These are phyloP conservation scores for Panellus pusillus DNA, from an alignment of 768 basidiomycete species.

Conservation along the genomic window DNA sequence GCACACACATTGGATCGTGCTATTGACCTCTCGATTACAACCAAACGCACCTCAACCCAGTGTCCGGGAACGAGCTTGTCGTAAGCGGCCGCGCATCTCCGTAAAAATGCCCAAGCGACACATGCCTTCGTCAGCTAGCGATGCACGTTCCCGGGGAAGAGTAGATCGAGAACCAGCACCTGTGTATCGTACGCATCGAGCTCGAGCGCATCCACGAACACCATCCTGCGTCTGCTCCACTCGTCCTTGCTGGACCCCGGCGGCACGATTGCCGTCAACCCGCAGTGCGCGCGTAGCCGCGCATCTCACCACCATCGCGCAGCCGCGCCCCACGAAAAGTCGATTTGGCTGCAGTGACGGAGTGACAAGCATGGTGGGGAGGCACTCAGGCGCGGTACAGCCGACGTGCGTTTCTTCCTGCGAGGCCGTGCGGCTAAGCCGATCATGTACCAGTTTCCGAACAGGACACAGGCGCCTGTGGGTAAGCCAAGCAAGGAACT, in stretches of 20 bases:
- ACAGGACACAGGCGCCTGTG: too few species aligned
- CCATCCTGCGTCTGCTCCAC: conserved; percentile 21
- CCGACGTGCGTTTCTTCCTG: too few species aligned
- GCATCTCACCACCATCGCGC: conserved; percentile 5
- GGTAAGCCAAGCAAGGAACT: too few species aligned
- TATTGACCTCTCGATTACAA: conserved; percentile 19
- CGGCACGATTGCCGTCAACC: background rate
- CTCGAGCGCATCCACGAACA: conserved; percentile 21
- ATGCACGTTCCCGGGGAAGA: conserved; percentile 17
- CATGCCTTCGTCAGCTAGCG: conserved; percentile 18
- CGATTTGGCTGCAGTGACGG: too few species aligned
- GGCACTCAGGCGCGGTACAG: too few species aligned
- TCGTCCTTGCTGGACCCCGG: background rate
- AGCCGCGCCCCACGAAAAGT: too few species aligned
- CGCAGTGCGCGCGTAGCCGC: conserved; percentile 11
- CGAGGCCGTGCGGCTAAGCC: too few species aligned
- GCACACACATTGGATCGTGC: conserved; percentile 19
- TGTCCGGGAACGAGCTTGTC: conserved; percentile 16
- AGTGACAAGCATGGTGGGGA: too few species aligned
- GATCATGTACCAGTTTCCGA: too few species aligned
- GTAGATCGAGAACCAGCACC: conserved; percentile 3
- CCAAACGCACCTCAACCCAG: conserved; percentile 23
- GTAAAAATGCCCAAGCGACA: conserved; percentile 13
- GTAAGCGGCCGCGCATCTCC: conserved; percentile 4
- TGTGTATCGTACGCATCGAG: conserved; percentile 14